phyloP scores from a whole-genome alignment of 2,329 filamentous ascomycete genomes.

The Fusarium goolgardi region DNA sequence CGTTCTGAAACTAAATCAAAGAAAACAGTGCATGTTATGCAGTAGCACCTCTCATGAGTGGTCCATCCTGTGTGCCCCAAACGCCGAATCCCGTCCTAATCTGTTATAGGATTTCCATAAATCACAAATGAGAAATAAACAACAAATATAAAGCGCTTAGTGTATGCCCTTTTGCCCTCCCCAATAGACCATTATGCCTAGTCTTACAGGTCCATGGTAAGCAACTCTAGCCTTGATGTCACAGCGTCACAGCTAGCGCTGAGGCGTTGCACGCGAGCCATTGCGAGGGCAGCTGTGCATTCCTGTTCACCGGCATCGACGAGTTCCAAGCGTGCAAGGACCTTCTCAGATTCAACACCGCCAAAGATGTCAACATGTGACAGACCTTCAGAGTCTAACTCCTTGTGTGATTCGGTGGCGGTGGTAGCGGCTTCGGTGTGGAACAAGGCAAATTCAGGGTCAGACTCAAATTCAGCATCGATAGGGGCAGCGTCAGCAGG shows the following conservation, averaged over 20 bases:
- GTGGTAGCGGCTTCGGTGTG: conserved; percentile 55
- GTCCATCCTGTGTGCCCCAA: conserved; percentile 37
- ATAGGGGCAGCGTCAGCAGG: conserved; percentile 45
- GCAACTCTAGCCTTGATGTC: conserved; percentile 53
- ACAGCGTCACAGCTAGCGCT: conserved; percentile 54
- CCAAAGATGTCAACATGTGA: conserved; percentile 60
- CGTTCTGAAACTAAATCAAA: conserved; percentile 34
- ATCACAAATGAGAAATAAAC: conserved; percentile 37
- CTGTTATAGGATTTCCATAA: conserved; percentile 39
- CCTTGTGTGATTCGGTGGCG: conserved; percentile 46
- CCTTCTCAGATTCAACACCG: conserved; percentile 72
- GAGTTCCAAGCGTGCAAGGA: conserved; percentile 71
- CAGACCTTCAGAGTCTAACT: conserved; percentile 59
- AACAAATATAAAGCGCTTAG: conserved; percentile 39
- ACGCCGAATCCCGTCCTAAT: conserved; percentile 43
- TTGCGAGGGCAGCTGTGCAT: conserved; percentile 56
- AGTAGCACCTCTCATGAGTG: conserved; percentile 32
- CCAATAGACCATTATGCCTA: not conserved
- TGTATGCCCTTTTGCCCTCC: conserved; percentile 34
- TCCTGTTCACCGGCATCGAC: conserved; percentile 67
- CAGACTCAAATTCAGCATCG: conserved; percentile 71
- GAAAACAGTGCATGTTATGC: conserved; percentile 42
- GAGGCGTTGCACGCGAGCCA: conserved; percentile 64
- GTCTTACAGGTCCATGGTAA: conserved; percentile 52
- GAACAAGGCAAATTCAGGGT: conserved; percentile 72